Conservation (phyloP, 495 filamentous ascomycete species). For the Neurospora sp. region DNA sequence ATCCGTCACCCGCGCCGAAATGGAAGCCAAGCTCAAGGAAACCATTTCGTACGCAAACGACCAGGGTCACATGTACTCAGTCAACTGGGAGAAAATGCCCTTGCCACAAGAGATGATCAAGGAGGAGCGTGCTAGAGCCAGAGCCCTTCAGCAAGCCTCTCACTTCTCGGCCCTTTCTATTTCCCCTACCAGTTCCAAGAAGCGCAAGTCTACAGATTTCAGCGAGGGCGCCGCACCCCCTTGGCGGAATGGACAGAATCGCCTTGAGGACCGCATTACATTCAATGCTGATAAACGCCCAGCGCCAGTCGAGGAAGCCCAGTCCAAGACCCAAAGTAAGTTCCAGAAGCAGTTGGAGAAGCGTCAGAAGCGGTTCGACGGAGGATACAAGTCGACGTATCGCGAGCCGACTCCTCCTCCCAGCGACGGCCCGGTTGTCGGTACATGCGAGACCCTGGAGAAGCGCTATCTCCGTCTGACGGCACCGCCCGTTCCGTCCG, state of each 20-base stretch:
- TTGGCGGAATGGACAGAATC: slow-evolving; percentile 61
- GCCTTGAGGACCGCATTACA: slow-evolving; percentile 70
- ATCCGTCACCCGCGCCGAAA: slow-evolving; percentile 55
- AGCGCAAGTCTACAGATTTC: slow-evolving; percentile 70
- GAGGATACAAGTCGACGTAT: slow-evolving; percentile 50
- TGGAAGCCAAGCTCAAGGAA: slow-evolving; percentile 75
- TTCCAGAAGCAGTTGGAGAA: slow-evolving; percentile 79
- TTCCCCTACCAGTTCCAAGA: slow-evolving; percentile 36
- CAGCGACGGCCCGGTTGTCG: slow-evolving; percentile 69
- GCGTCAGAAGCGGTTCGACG: slow-evolving; percentile 77
- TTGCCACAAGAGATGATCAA: slow-evolving; percentile 83
- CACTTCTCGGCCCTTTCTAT: slow-evolving; percentile 7
- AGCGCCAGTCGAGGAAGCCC: slow-evolving; percentile 31
- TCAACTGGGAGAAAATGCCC: slow-evolving; percentile 74
- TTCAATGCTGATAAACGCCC: slow-evolving; percentile 49
- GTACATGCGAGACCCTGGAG: slow-evolving; percentile 73
- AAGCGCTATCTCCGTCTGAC: slow-evolving; percentile 94
- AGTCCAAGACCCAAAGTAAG: slow-evolving; percentile 59
- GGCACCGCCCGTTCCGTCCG: slow-evolving; percentile 70
- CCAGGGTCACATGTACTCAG: slow-evolving; percentile 50
- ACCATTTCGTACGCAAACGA: slow-evolving; percentile 76
- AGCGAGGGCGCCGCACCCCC: slow-evolving; percentile 45
- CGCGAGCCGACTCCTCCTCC: slow-evolving; percentile 51
- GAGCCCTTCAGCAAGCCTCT: background rate
- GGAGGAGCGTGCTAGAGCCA: slow-evolving; percentile 49